Evolutionary conservation across 768 basidiomycete species (phyloP).

Genomic region (Imleria badia): DNA sequence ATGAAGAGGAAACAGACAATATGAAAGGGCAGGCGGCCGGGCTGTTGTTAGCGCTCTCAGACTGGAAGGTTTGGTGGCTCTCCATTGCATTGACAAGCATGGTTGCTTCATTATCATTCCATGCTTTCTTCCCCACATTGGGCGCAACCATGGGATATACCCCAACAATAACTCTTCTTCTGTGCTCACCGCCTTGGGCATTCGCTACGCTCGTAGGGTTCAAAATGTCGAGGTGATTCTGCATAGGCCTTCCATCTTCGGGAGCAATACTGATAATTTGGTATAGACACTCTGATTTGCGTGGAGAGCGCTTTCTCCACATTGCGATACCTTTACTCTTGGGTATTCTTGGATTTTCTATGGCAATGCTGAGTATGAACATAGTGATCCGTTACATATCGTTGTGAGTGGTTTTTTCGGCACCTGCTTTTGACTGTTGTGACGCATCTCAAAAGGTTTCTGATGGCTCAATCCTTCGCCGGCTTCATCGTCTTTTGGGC

Average conservation of each 20-base stretch:
- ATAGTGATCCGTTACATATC: slow-evolving; percentile 62
- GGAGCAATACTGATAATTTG: not conserved
- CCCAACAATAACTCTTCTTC: slow-evolving; percentile 62
- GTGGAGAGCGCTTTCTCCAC: slow-evolving; percentile 71
- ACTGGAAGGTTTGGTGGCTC: slow-evolving; percentile 87
- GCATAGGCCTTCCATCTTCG: not conserved
- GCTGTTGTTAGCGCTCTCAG: slow-evolving; percentile 57
- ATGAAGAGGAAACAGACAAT: slow-evolving; percentile 44
- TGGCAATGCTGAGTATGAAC: slow-evolving; percentile 65
- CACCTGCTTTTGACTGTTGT: not conserved
- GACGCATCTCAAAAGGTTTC: slow-evolving; percentile 46
- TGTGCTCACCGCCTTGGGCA: slow-evolving; percentile 71
- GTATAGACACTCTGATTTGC: slow-evolving; percentile 65
- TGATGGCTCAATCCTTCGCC: slow-evolving; percentile 74
- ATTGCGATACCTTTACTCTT: slow-evolving; percentile 50
- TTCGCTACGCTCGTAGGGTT: slow-evolving; percentile 62
- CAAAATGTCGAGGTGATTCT: slow-evolving; percentile 45
- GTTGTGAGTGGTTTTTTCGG: slow-evolving; percentile 41
- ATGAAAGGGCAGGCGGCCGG: slow-evolving; percentile 40
- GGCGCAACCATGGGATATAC: slow-evolving; percentile 68
- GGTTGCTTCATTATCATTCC: slow-evolving; percentile 65
- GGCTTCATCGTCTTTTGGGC: slow-evolving; percentile 66
- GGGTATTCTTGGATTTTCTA: slow-evolving; percentile 67
- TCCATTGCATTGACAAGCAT: slow-evolving; percentile 59
- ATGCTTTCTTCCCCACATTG: slow-evolving; percentile 79